These are phyloP conservation scores for Eimeria maxima DNA, from an alignment of 169 alveolate species.

Conservation along the genomic window DNA sequence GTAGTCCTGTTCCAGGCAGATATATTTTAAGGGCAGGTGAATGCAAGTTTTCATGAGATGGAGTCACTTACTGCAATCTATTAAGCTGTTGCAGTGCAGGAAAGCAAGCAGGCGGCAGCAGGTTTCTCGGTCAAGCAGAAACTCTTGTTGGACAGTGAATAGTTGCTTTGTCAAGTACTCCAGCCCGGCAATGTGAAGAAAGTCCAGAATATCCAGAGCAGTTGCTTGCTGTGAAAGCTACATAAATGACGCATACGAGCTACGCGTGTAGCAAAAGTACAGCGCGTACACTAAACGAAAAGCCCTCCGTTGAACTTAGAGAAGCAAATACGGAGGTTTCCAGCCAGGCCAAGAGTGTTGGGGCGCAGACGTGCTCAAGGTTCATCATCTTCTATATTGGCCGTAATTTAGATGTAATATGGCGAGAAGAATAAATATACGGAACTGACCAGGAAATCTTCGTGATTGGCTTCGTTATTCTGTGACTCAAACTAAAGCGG, in stretches of 20 bases:
- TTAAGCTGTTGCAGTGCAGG: conserved; percentile 73
- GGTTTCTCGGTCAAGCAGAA: conserved; percentile 58
- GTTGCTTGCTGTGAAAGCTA: conserved; percentile 61
- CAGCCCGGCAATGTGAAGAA: conserved; percentile 32
- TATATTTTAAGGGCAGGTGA: neutral
- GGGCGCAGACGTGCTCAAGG: conserved; percentile 70
- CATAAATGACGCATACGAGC: neutral
- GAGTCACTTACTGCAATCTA: conserved; percentile 25
- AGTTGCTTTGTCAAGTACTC: conserved; percentile 44
- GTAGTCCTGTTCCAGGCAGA: conserved; percentile 33
- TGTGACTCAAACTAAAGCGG: conserved; percentile 76
- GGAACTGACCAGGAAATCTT: conserved; percentile 41
- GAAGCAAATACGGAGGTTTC: conserved; percentile 59
- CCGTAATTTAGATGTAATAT: neutral
- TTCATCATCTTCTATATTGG: conserved; percentile 59
- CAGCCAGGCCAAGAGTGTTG: conserved; percentile 17
- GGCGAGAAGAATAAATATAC: neutral
- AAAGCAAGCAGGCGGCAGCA: conserved; percentile 66
- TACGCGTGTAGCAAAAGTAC: neutral
- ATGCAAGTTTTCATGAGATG: neutral
- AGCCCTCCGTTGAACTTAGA: conserved; percentile 51
- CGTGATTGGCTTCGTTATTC: conserved; percentile 58
- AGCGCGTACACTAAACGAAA: conserved; percentile 67
- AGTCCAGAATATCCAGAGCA: conserved; percentile 66
- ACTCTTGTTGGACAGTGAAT: conserved; percentile 34